These are phyloP conservation scores for Populus nigra DNA, from an alignment of 345 rosid species.

Conservation along the genomic window DNA sequence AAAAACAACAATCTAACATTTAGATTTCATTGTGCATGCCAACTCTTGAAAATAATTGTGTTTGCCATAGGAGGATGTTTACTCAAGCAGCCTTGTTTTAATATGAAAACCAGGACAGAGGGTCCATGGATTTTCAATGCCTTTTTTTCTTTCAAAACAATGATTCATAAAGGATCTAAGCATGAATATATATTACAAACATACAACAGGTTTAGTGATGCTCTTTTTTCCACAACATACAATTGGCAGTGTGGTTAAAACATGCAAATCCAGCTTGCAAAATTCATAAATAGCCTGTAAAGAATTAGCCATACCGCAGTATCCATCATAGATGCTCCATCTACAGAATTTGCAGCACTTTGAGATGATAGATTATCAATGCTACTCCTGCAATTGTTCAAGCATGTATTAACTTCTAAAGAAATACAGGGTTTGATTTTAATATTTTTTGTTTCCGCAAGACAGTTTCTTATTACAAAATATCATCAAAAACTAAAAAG, in stretches of 20 bases:
- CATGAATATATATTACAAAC: no score
- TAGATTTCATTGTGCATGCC: background rate
- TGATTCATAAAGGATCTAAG: no score
- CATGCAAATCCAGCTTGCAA: background rate
- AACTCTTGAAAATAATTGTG: background rate
- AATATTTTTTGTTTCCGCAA: no score
- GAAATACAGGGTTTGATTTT: no score
- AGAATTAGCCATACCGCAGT: conserved; percentile 50
- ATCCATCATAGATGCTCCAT: conserved; percentile 51
- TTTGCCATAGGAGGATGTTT: background rate
- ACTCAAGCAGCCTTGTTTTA: background rate
- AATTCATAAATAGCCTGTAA: conserved; percentile 9
- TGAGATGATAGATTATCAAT: conserved; percentile 41
- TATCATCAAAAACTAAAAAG: conserved; percentile 10
- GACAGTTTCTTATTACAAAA: background rate
- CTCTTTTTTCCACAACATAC: background rate
- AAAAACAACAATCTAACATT: background rate
- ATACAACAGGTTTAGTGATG: background rate
- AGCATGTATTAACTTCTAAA: no score
- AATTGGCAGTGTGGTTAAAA: background rate
- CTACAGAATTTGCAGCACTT: conserved; percentile 35
- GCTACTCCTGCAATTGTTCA: conserved; percentile 33
- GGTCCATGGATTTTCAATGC: no score
- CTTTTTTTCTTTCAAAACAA: no score
- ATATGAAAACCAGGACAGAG: background rate